Percentiles rank a stretch among this genome's conserved stretches.
Evolutionary conservation across 139 green algal species (phyloP).

Genomic region (Chlorella vulgaris): DNA sequence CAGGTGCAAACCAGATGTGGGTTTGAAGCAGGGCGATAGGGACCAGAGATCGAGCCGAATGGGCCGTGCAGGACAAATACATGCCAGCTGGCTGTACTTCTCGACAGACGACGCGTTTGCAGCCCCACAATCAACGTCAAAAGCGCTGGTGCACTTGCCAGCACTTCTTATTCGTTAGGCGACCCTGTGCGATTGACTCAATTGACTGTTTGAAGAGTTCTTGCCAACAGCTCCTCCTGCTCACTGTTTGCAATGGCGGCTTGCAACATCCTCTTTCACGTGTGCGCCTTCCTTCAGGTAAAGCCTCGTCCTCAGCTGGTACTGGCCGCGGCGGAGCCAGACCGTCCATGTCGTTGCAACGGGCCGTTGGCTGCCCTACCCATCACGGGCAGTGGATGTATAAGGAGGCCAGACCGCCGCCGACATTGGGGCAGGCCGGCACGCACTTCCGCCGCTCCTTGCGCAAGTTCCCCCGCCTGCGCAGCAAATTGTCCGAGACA

Average conservation of each 20-base stretch:
- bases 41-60: too few relatives aligned
- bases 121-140: not conserved
- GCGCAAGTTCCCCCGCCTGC: not conserved
- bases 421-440: not conserved
- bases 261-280: conserved; percentile 1
- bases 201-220: not conserved
- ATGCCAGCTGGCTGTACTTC: not conserved
- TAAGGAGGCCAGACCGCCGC: not conserved
- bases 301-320: too few relatives aligned
- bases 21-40: not conserved
- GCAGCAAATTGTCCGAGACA: not conserved
- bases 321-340: not conserved
- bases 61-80: not conserved
- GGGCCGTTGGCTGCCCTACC: not conserved
- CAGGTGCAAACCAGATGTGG: not conserved
- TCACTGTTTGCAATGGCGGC: not conserved
- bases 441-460: not conserved
- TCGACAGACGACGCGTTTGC: not conserved
- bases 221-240: not conserved
- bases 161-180: too few relatives aligned
- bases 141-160: not conserved
- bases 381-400: not conserved
- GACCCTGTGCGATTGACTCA: not conserved
- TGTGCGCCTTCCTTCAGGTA: not conserved
- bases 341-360: too few relatives aligned